phyloP scores from a whole-genome alignment of 176 grass and related monocot genomes.

The Oryza rufipogon region DNA sequence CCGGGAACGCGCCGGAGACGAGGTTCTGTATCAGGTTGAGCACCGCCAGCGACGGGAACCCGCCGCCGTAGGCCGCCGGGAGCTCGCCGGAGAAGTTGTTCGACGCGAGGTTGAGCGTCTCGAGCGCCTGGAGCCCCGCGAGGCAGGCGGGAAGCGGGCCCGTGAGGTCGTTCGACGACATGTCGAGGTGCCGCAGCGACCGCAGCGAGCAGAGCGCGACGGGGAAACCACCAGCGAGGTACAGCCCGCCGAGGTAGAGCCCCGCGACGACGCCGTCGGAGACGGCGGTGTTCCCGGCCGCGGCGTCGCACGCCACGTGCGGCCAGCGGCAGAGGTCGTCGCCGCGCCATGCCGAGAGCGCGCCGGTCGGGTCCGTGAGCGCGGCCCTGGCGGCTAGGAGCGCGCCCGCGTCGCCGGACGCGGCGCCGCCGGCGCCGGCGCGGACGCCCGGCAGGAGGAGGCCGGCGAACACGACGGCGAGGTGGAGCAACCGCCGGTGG shows the following conservation, averaged over 20 bases:
- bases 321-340: slow-evolving; percentile 69
- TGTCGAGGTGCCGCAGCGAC: slow-evolving; percentile 60
- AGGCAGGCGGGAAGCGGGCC: slow-evolving; percentile 62
- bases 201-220: slow-evolving; percentile 50
- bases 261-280: slow-evolving; percentile 40
- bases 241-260: slow-evolving; percentile 43
- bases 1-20: slow-evolving; percentile 60
- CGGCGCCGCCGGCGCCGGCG: not conserved
- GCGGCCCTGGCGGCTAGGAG: slow-evolving; percentile 52
- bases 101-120: slow-evolving; percentile 57
- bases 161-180: slow-evolving; percentile 54
- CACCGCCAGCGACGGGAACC: slow-evolving; percentile 48
- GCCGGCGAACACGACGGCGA: not conserved
- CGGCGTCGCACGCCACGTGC: slow-evolving; percentile 50
- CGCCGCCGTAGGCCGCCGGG: slow-evolving; percentile 54
- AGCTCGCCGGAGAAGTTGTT: slow-evolving; percentile 78
- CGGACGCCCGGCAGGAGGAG: not conserved
- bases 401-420: slow-evolving; percentile 44
- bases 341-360: slow-evolving; percentile 56
- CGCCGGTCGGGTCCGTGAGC: slow-evolving; percentile 49
- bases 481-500: slow-evolving; percentile 12
- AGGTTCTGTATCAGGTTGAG: slow-evolving; percentile 62
- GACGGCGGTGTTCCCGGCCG: not conserved
- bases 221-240: slow-evolving; percentile 62
- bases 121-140: slow-evolving; percentile 50